Percentiles rank a stretch among this genome's conserved stretches.
These are phyloP conservation scores for Neofusicoccum cordaticola DNA, from an alignment of 2,329 filamentous ascomycete genomes.

Conservation along the genomic window DNA sequence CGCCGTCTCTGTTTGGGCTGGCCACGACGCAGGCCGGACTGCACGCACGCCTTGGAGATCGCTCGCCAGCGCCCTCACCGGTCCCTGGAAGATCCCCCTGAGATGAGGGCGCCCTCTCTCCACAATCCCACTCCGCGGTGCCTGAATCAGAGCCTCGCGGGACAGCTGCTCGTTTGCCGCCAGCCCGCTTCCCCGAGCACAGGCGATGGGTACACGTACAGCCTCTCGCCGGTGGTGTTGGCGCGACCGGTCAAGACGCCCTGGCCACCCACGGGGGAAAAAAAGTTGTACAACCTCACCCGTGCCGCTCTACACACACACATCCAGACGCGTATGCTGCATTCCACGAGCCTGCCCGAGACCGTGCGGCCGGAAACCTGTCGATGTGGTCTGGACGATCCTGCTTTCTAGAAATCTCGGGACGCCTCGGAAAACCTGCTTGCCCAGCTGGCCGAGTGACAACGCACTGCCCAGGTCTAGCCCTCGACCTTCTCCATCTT, in stretches of 20 bases:
- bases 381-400: neutral
- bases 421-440: neutral
- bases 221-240: neutral
- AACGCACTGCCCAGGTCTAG: conserved; percentile 3
- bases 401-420: conserved; percentile 8
- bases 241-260: conserved; percentile 10
- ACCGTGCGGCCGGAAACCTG: conserved; percentile 4
- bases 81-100: conserved; percentile 13
- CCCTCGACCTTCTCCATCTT: conserved; percentile 1
- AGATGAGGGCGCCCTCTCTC: conserved; percentile 3
- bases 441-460: neutral
- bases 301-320: neutral
- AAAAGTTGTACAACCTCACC: conserved; percentile 10
- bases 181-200: conserved; percentile 10
- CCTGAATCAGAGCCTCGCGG: conserved; percentile 1
- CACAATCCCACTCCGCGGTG: conserved; percentile 9
- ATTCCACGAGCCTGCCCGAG: neutral
- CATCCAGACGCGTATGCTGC: neutral
- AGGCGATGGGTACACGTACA: conserved; percentile 3
- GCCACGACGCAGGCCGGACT: neutral
- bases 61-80: conserved; percentile 1
- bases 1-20: neutral
- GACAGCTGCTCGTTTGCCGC: neutral
- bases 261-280: conserved; percentile 2
- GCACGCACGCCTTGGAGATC: neutral